Evolutionary conservation across 352 stramenopile genomes (phyloP), one percentile per base, ranked within the genome.

Genomic region (Pythium sukuiense): DNA sequence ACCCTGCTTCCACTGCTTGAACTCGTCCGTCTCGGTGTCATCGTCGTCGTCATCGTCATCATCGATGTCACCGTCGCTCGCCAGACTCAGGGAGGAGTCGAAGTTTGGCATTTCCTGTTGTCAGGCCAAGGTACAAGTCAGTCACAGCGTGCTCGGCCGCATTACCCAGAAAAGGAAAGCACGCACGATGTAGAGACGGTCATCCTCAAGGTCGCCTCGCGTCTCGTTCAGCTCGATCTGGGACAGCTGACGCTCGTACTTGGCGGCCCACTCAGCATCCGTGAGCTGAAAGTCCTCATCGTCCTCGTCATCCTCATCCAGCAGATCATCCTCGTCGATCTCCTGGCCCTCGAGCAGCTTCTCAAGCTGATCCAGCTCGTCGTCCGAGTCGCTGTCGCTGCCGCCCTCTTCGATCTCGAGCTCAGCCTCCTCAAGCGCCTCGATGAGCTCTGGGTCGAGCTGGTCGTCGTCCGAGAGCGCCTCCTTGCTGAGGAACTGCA

Each of bases 121-220:
- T 14, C 26, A 4, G 56, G 6, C 16, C 37, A 43, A 43, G 11
- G 12, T 16, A 16, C 37, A 43, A 13, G 37, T 50, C 18, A 13
- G 43, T 50, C 20, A 20, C 41, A 48, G 14, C 9, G 18, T 48
- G 12, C 18, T 24, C 14, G 18, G 7, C 41, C 9, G 41, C 20
- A 50, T 6, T 5, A 27, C 20, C 13, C 43, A 24, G 16, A 16
- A 29, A 9, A 50, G 16, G 6, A 27, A 29, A 29, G 3, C 32
- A 76, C 76, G 50, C 73, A 84, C 81, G 20, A 88, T 83, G 59
- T 89, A 89, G 18, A 91, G 76, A 52, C 80, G 78, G 64, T 91
- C 83, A 52, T 91, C 83, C 33, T 88, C 83, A 14, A 86, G 39
- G 9, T 83, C 68, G 16, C 41, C 20, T 24, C 20, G 24, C 2